These are phyloP conservation scores for Gaultheria prostrata DNA, from an alignment of 148 eudicot species.

Conservation along the genomic window DNA sequence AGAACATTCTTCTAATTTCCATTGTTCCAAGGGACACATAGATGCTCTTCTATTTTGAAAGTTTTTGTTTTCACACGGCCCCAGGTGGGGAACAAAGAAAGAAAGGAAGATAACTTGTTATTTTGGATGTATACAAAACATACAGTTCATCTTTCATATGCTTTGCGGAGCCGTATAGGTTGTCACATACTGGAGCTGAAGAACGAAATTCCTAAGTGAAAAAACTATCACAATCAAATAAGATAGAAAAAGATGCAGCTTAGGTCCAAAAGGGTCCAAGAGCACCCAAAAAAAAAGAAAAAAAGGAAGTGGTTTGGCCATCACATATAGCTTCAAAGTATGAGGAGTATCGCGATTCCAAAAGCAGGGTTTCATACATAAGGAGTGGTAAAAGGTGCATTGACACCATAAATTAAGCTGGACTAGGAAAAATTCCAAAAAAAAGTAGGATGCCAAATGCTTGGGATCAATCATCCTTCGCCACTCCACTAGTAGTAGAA, in stretches of 20 bases:
- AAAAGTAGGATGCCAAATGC: not conserved
- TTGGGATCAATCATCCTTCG: not conserved
- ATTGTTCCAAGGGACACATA: not conserved
- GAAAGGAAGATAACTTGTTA: not conserved
- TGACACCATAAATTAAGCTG: not conserved
- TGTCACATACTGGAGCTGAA: not conserved
- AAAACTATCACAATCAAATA: not conserved
- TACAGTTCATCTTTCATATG: not conserved
- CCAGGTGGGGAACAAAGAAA: not conserved
- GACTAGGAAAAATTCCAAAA: not conserved
- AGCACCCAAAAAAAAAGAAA: too few relatives aligned
- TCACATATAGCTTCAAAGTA: not conserved
- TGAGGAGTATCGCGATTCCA: not conserved
- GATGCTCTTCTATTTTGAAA: not conserved
- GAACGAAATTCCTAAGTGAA: not conserved
- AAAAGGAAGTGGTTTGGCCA: not conserved
- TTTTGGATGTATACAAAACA: not conserved
- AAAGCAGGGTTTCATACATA: not conserved
- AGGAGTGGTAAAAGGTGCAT: not conserved
- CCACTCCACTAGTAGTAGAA: too few relatives aligned
- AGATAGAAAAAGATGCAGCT: not conserved
- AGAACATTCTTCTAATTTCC: not conserved
- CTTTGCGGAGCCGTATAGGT: not conserved
- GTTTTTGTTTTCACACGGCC: not conserved
- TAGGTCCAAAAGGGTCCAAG: constrained; percentile 1